These are phyloP conservation scores for Sutorius australiensis DNA, from an alignment of 768 basidiomycete genomes.

Conservation along the genomic window DNA sequence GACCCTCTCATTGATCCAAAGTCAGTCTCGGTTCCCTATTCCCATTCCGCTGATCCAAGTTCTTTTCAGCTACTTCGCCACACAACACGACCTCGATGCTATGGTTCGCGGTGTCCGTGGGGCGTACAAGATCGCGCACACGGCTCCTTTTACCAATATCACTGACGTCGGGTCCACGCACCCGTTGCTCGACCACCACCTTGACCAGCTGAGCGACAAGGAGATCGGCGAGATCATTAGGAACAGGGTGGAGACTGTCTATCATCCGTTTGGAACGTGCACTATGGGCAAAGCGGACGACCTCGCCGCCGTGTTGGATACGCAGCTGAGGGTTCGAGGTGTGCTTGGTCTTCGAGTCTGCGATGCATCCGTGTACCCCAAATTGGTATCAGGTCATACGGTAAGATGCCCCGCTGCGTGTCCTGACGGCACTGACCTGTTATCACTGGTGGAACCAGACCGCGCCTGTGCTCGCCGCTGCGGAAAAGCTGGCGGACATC, in stretches of 20 bases:
- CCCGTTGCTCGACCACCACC: constrained; percentile 36
- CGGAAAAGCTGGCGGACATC: constrained; percentile 34
- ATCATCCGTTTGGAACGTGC: constrained; percentile 41
- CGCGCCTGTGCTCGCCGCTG: constrained; percentile 29
- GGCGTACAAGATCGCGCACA: constrained; percentile 36
- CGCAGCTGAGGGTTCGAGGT: constrained; percentile 42
- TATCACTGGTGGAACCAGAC: constrained; percentile 14
- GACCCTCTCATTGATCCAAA: constrained; percentile 43
- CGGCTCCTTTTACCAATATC: constrained; percentile 36
- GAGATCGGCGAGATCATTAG: constrained; percentile 35
- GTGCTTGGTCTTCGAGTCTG: constrained; percentile 40
- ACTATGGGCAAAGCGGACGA: constrained; percentile 38
- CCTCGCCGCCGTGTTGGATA: constrained; percentile 40
- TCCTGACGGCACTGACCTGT: not conserved
- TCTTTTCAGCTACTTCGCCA: constrained; percentile 38
- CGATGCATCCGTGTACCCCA: constrained; percentile 46
- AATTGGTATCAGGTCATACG: constrained; percentile 43
- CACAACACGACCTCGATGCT: constrained; percentile 37
- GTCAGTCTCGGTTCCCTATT: constrained; percentile 21
- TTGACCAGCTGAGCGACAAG: constrained; percentile 32
- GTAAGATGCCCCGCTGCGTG: constrained; percentile 24
- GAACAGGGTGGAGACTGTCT: constrained; percentile 38
- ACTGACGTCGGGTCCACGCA: constrained; percentile 31
- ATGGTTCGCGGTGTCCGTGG: constrained; percentile 41
- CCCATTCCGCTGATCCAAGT: not conserved